A percentile compares a stretch with the other conserved stretches of the same genome.
phyloP scores from a whole-genome alignment of 225 moss, liverwort and hornwort species.

The Polytrichum formosum region DNA sequence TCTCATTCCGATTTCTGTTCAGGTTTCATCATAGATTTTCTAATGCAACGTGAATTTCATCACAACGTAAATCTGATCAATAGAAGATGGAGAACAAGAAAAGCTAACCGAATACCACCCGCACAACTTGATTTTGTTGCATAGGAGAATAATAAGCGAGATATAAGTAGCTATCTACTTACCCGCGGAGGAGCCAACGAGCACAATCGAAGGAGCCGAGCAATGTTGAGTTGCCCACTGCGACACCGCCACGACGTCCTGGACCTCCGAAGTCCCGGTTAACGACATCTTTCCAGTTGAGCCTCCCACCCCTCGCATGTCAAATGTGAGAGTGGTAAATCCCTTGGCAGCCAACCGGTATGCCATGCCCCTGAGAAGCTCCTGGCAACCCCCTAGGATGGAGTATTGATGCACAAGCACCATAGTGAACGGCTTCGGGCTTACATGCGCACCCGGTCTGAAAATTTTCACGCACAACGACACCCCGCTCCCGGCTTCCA shows the following conservation, averaged over 20 bases:
- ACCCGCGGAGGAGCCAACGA: conserved; percentile 95
- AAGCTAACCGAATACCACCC: too few species aligned
- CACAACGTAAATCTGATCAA: too few species aligned
- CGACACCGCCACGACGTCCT: conserved; percentile 78
- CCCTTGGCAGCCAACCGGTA: conserved; percentile 59
- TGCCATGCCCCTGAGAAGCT: conserved; percentile 79
- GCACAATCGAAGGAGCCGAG: conserved; percentile 53
- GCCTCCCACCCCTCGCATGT: conserved; percentile 77
- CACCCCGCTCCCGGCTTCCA: conserved; percentile 59
- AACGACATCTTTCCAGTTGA: conserved; percentile 78
- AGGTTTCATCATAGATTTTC: too few species aligned
- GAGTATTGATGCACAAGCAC: conserved; percentile 92
- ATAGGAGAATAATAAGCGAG: not conserved
- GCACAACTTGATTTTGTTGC: too few species aligned
- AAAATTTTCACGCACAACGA: conserved; percentile 69
- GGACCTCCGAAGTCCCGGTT: conserved; percentile 70
- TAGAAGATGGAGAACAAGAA: too few species aligned
- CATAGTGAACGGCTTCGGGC: conserved; percentile 35
- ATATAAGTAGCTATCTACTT: not conserved
- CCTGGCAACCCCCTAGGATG: conserved; percentile 84
- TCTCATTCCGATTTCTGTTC: too few species aligned
- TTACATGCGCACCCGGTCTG: conserved; percentile 28
- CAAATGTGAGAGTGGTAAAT: conserved; percentile 74
- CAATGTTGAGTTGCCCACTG: conserved; percentile 60
- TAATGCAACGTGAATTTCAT: too few species aligned